These are phyloP conservation scores for Calocera viscosa DNA, from an alignment of 768 basidiomycete species.

Conservation along the genomic window DNA sequence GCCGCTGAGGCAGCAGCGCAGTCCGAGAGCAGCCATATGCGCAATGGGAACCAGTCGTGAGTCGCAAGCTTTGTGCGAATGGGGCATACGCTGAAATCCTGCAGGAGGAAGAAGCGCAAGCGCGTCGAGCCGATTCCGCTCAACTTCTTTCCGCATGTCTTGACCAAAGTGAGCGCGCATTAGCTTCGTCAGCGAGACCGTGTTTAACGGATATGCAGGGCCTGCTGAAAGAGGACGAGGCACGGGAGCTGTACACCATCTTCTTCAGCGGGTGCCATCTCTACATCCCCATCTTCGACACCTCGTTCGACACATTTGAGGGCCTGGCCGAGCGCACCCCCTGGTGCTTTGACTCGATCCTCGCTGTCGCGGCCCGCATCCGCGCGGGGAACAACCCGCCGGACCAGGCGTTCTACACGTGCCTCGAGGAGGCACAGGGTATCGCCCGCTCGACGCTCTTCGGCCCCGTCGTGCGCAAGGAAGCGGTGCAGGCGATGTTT, in stretches of 20 bases:
- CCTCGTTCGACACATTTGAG: conserved; percentile 85
- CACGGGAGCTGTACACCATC: conserved; percentile 82
- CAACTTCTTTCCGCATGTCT: conserved; percentile 78
- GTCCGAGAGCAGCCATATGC: conserved; percentile 5
- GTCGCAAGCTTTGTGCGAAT: background rate
- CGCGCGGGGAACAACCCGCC: conserved; percentile 75
- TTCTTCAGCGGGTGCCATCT: conserved; percentile 95
- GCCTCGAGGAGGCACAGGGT: conserved; percentile 88
- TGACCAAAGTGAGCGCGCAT: conserved; percentile 52
- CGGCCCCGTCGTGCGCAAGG: conserved; percentile 85
- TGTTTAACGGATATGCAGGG: conserved; percentile 37
- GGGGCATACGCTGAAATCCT: background rate
- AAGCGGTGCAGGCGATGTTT: conserved; percentile 91
- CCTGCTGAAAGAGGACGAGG: conserved; percentile 72
- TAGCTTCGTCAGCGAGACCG: background rate
- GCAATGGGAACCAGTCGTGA: conserved; percentile 4
- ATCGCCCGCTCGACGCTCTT: conserved; percentile 89
- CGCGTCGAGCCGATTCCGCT: conserved; percentile 69
- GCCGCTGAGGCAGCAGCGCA: conserved; percentile 66
- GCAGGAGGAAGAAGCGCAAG: conserved; percentile 67
- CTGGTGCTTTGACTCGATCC: conserved; percentile 89
- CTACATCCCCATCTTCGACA: conserved; percentile 93
- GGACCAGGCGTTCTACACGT: conserved; percentile 75
- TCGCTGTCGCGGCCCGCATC: conserved; percentile 86
- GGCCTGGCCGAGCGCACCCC: conserved; percentile 83